phyloP scores from a whole-genome alignment of 495 filamentous ascomycete species.

The Thermochaetoides thermophila region DNA sequence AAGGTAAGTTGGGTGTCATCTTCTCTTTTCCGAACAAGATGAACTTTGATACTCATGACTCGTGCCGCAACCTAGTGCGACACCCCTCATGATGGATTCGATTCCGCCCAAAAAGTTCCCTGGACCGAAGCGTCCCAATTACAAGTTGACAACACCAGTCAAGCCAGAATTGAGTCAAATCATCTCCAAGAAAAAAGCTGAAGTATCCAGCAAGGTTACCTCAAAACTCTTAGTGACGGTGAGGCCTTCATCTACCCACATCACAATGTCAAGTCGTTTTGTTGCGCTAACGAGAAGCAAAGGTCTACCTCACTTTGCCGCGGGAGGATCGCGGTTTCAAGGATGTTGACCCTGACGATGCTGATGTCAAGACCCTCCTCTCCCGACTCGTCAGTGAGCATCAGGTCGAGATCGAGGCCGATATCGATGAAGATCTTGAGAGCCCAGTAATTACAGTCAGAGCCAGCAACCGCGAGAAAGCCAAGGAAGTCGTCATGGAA shows the following conservation, averaged over 20 bases:
- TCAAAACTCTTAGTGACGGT: conserved; percentile 1
- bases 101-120: too few species aligned
- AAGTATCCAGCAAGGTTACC: too few species aligned
- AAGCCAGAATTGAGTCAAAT: too few species aligned
- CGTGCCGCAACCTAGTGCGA: too few species aligned
- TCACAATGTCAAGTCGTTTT: background rate
- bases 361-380: conserved; percentile 4
- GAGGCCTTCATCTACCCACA: background rate
- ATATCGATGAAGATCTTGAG: too few species aligned
- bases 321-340: conserved; percentile 3
- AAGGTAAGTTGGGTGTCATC: too few species aligned
- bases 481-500: background rate
- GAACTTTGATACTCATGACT: too few species aligned
- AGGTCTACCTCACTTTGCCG: conserved; percentile 5
- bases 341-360: conserved; percentile 7
- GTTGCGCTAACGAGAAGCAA: background rate
- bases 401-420: conserved; percentile 3
- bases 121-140: too few species aligned
- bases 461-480: conserved; percentile 3
- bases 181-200: too few species aligned
- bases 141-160: too few species aligned
- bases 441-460: conserved; percentile 3
- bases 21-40: too few species aligned
- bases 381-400: conserved; percentile 5
- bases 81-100: too few species aligned